Base-by-base conservation (phyloP, 176 grass and related monocot species). In the Musa beccarii region DNA sequence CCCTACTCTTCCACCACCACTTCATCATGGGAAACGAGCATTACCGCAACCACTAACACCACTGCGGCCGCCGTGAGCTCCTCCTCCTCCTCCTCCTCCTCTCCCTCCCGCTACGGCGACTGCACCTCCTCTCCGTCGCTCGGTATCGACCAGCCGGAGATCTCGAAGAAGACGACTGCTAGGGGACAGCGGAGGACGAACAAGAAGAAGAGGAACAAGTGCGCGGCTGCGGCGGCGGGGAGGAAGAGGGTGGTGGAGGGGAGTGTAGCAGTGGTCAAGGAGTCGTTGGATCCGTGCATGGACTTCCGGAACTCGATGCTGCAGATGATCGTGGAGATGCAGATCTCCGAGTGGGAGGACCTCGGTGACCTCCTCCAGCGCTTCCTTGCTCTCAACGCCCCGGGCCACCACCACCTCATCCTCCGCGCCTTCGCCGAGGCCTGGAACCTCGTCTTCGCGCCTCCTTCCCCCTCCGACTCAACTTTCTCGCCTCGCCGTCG, bases 331-430 rank as follows among this genome's bases (percentile, higher is more conserved):
- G 80, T 99, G 57, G 95, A 99, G 90, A 94, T 89, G 84, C 88
- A 99, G 78, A 94, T 99, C 80, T 94, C 87, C 81, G 95, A 84
- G 77, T 99, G 95, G 90, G 95, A 99, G 52, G 95, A 99, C 79
- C 90, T 99, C 75, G 87, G 92, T 82, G 86, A 93, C 69, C 90
- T 98, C 49, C 83, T 98, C 59, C 90, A 89, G 79, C 88, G 86
- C 73, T 91, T 98, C 84, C 94, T 98, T 64, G 83, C 90, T 51
- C 90, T 98, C 81, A 98, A 98, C 86, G 92, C 90, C 63, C 88
- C 94, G 14, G 70, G 82, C 34, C 88, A 97, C 83, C 93, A 98
- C 75, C 86, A 88, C 34, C 86, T 98, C 84, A 98, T 98, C 84
- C 84, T 98, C 85, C 88, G 87, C 65, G 94, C 90, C 82, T 98